These are phyloP conservation scores for Heterobasidion occidentale DNA, from an alignment of 1,284 basidiomycete genomes.

Conservation along the genomic window DNA sequence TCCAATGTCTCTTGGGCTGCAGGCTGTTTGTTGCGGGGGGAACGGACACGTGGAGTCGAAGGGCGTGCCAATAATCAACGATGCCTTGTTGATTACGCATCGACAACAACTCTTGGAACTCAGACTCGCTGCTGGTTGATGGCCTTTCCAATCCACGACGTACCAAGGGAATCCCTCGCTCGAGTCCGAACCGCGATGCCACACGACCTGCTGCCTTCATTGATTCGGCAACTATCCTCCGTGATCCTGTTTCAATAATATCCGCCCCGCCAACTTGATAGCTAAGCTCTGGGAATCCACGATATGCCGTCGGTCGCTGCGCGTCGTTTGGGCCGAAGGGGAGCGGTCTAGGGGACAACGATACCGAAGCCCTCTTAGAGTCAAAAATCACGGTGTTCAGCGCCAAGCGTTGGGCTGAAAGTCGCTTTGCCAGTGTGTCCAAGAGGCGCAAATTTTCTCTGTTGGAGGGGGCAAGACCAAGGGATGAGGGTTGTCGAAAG, in stretches of 20 bases:
- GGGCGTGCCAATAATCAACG: constrained; percentile 28
- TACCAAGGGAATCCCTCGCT: constrained; percentile 57
- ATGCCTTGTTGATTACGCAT: constrained; percentile 31
- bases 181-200: constrained; percentile 66
- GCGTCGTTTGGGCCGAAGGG: constrained; percentile 13
- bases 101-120: constrained; percentile 28
- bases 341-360: constrained; percentile 12
- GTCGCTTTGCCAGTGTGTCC: background rate
- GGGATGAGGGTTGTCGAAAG: background rate
- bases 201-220: constrained; percentile 82
- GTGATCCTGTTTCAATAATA: constrained; percentile 31
- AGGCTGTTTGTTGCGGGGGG: constrained; percentile 38
- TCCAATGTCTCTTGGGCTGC: constrained; percentile 58
- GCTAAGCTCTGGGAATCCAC: constrained; percentile 49
- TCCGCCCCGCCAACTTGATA: constrained; percentile 31
- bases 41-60: constrained; percentile 25
- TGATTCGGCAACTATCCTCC: constrained; percentile 64
- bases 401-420: constrained; percentile 5
- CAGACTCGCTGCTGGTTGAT: constrained; percentile 22
- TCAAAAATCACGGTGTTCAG: constrained; percentile 5
- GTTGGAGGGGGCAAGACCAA: background rate
- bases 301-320: constrained; percentile 26
- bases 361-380: background rate
- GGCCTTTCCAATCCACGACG: constrained; percentile 49
- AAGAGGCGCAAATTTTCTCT: background rate